These are phyloP conservation scores for Fennellomyces sp. DNA, from an alignment of 371 early-diverging fungal species.

Conservation along the genomic window DNA sequence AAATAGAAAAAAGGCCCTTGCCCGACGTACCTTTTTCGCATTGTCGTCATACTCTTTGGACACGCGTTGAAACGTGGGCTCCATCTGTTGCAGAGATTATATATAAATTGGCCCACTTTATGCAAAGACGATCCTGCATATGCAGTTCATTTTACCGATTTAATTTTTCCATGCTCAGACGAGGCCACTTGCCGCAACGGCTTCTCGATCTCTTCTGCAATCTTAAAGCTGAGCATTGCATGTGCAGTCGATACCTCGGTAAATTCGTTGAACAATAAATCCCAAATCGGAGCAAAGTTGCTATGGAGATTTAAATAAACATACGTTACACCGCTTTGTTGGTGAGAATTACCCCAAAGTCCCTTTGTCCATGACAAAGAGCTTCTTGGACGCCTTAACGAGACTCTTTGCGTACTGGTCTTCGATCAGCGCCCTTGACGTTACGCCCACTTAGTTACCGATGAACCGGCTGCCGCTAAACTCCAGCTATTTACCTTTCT, in stretches of 20 bases:
- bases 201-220: conserved; percentile 44
- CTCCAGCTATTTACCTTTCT: conserved; percentile 37
- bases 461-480: no score
- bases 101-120: background rate
- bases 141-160: conserved; percentile 12
- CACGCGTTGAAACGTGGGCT: conserved; percentile 37
- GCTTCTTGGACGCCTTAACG: conserved; percentile 47
- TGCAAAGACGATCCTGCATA: background rate
- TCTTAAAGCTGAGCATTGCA: conserved; percentile 40
- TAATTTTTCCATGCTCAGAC: conserved; percentile 13
- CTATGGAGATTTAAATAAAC: conserved; percentile 6
- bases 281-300: conserved; percentile 37
- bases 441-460: background rate
- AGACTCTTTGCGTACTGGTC: conserved; percentile 52
- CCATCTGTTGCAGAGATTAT: conserved; percentile 20
- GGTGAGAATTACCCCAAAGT: conserved; percentile 40
- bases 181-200: conserved; percentile 25
- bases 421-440: conserved; percentile 45
- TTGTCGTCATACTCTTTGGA: conserved; percentile 45
- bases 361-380: conserved; percentile 43
- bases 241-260: conserved; percentile 47
- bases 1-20: background rate
- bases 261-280: conserved; percentile 40
- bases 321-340: conserved; percentile 9
- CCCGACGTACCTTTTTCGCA: conserved; percentile 21